A percentile compares a stretch with the other conserved stretches of the same genome.
Conservation (phyloP, 257 asterid species). For the Fraxinus pennsylvanica region DNA sequence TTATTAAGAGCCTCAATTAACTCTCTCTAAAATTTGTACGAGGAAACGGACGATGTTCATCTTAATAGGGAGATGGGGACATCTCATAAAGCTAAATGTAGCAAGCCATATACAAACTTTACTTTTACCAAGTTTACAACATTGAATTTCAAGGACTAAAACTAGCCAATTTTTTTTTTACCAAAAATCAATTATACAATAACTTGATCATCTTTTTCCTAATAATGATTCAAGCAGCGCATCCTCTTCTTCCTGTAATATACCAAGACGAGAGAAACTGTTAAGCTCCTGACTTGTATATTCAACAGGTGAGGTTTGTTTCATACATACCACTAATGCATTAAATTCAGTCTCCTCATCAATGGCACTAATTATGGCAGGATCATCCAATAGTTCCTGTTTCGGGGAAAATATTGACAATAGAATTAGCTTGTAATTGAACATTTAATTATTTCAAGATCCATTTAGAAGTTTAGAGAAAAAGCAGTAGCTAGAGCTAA, state of each 20-base stretch:
- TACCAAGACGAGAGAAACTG: constrained; percentile 16
- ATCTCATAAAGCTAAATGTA: neutral
- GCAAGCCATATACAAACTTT: constrained; percentile 27
- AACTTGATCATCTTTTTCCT: constrained; percentile 56
- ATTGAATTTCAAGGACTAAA: constrained; percentile 15
- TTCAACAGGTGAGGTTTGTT: constrained; percentile 16
- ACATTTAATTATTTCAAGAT: neutral
- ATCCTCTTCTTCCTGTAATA: constrained; percentile 86
- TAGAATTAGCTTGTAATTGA: neutral
- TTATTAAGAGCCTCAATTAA: neutral
- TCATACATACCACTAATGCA: constrained; percentile 81
- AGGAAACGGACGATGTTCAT: neutral
- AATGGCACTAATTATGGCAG: constrained; percentile 71
- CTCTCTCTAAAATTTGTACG: neutral
- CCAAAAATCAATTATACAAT: constrained; percentile 6
- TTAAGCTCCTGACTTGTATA: constrained; percentile 14
- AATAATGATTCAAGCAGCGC: constrained; percentile 83
- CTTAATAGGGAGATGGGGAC: neutral
- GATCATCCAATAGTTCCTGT: constrained; percentile 94
- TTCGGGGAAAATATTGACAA: constrained; percentile 17
- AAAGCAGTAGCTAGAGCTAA: neutral
- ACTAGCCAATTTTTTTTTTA: constrained; percentile 15
- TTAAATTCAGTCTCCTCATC: constrained; percentile 98
- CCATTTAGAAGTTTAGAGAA: neutral
- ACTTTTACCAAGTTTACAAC: constrained; percentile 29